These are phyloP conservation scores for Luffa aegyptiaca DNA, from an alignment of 306 rosid genomes.

Conservation along the genomic window DNA sequence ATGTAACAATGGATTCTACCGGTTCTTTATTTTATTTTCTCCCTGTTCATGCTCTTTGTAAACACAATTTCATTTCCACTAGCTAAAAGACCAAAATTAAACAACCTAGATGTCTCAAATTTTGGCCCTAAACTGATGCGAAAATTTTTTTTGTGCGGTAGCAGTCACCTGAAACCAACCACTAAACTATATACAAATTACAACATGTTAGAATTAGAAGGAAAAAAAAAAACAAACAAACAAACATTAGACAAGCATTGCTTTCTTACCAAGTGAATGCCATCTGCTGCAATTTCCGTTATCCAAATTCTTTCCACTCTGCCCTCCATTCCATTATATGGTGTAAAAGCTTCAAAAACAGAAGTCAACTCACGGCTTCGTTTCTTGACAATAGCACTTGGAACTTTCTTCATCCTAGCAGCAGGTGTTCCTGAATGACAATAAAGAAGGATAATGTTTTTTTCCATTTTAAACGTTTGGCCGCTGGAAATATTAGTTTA, in stretches of 20 bases:
- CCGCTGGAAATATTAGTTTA: not conserved
- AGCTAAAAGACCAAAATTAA: not conserved
- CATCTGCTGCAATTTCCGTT: slow-evolving; percentile 84
- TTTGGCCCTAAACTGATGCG: not conserved
- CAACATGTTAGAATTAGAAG: not conserved
- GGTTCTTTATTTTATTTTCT: not conserved
- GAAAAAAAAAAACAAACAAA: too few species aligned
- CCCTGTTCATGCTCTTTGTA: not conserved
- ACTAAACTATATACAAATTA: not conserved
- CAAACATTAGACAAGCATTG: not conserved
- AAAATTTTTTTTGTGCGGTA: not conserved
- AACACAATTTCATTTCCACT: not conserved
- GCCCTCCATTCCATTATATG: slow-evolving; percentile 86
- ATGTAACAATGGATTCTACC: not conserved
- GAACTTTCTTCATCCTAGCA: slow-evolving; percentile 95
- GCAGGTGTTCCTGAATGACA: slow-evolving; percentile 80
- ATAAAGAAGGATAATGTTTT: not conserved
- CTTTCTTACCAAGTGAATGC: slow-evolving; percentile 74
- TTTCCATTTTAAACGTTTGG: not conserved
- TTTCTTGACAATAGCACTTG: slow-evolving; percentile 75
- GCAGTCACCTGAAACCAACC: not conserved
- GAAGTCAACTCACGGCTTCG: slow-evolving; percentile 91
- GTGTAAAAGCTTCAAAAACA: slow-evolving; percentile 80
- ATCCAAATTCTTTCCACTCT: slow-evolving; percentile 92
- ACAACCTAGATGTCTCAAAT: not conserved